Base-by-base conservation (phyloP, 345 rosid genomes). In the Aquilaria sinensis region DNA sequence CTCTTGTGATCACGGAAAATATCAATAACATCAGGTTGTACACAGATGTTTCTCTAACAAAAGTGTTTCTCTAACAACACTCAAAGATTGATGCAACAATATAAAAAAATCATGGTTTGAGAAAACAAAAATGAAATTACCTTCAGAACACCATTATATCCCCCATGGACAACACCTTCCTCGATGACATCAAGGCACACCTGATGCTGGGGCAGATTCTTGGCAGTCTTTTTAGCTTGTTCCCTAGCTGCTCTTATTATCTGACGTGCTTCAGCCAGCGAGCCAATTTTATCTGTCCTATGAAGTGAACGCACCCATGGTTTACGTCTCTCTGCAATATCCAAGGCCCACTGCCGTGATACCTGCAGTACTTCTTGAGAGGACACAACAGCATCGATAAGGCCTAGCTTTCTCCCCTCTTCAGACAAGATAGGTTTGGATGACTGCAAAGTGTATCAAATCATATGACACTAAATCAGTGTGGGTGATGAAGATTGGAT, bases 111-210 rank as follows among this genome's bases (percentile, higher is more conserved):
- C 30, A 48, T 33, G 33, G 48, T 60, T 56, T 31, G 47, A 46
- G 13, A 58, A 43, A 57, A 2, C 10, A 70, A 61, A 53, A 2
- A 23, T 23, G 23, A 23, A 23, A 23, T 57, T 74, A 90, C 98
- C 98, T 85, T 79, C 10, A 93, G 81, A 76, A 90, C 85, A 43
- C 98, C 98, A 64, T 34, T 81, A 60, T 93, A 88, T 71, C 98
- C 97, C 73, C 97, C 98, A 78, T 93, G 96, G 70, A 85, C 37
- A 60, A 93, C 70, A 62, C 98, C 98, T 48, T 85, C 96, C 80
- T 93, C 98, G 45, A 93, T 90, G 60, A 88, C 92, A 73, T 90
- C 92, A 77, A 93, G 84, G 74, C 86, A 82, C 65, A 74, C 97
- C 58, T 66, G 89, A 75, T 88, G 96, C 79, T 93, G 98, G 61